Base-by-base conservation (phyloP, 2,329 filamentous ascomycete genomes). In the Arthrobotrys sphaeroides region DNA sequence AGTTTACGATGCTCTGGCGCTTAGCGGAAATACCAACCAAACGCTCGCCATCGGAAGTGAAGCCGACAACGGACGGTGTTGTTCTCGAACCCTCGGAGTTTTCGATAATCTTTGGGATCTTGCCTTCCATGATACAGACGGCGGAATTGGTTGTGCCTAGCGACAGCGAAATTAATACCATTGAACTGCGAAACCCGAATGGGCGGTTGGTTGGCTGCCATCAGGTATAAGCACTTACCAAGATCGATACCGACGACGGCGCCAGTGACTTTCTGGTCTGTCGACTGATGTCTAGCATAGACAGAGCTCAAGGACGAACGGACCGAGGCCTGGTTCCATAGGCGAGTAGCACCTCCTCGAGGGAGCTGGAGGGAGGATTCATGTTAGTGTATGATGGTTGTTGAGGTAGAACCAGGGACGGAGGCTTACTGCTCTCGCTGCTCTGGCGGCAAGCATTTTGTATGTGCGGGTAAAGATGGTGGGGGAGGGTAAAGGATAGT, bases 191-290 rank as follows among this genome's bases (percentile, higher is more conserved):
- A 38, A 43, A 24, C 7, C 26, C 12, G 20, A 38, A 5, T 20
- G 3, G 10, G 22, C 22, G 13, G 4, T 20, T 16, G 9, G 16
- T 3, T 31, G 18, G 31, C 18, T 61, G 36, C 26, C 10, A 55
- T 7, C 24, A n/a, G 16, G 9, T 28, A 5, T 45, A n/a, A 36
- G 33, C 36, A 74, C 88, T 82, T 87, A 90, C 94, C 94, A 82
- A 98, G 86, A 88, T 98, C 94, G 83, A 98, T 97, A 90, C 95
- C 95, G 82, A 98, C 97, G 84, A 98, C 94, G 82, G 92, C 86
- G 82, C 95, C 95, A 86, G 94, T 92, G 77, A 98, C 92, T 89
- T 97, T 97, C 81, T 88, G 88, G 79, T 91, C 90, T 80, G 91
- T 90, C 42, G 90, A 91, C 84, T 91, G 90, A 86, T 91, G 93